Conservation (phyloP, 2,329 filamentous ascomycete species). For the Stagonosporopsis chrysanthemi region DNA sequence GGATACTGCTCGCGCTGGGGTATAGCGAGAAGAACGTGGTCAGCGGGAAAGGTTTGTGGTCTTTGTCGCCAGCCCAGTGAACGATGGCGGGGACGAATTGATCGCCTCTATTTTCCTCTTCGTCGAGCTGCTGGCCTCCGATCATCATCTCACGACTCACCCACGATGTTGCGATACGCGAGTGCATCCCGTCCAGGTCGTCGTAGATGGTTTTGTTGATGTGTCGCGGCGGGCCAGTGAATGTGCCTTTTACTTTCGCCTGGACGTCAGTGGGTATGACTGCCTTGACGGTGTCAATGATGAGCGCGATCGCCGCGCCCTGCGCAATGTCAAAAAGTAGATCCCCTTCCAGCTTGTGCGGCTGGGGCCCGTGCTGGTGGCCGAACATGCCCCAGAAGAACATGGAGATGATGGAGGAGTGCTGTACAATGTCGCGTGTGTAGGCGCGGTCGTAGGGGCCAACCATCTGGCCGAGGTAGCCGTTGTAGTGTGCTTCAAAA, state of each 20-base stretch:
- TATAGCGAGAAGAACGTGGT: conserved; percentile 26
- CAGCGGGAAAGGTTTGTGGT: conserved; percentile 37
- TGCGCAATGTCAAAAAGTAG: conserved; percentile 16
- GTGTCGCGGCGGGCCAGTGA: conserved; percentile 2
- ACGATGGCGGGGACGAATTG: conserved; percentile 55
- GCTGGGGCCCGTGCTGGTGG: conserved; percentile 13
- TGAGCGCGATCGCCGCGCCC: conserved; percentile 14
- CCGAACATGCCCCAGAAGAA: conserved; percentile 22
- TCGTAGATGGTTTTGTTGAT: conserved; percentile 21
- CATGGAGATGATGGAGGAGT: conserved; percentile 16
- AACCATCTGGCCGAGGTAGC: conserved; percentile 46
- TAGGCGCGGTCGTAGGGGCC: conserved; percentile 52
- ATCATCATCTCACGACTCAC: conserved; percentile 55
- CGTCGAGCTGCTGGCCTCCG: conserved; percentile 35
- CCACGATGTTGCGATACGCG: conserved; percentile 51
- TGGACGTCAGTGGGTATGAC: conserved; percentile 1
- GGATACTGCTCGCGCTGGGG: conserved; percentile 55
- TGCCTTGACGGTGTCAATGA: conserved; percentile 10
- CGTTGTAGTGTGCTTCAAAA: conserved; percentile 48
- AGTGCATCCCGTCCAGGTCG: conserved; percentile 36
- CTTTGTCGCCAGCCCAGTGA: conserved; percentile 55
- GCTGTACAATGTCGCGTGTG: conserved; percentile 44
- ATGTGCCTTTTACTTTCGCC: conserved; percentile 8
- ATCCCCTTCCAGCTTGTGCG: conserved; percentile 10
- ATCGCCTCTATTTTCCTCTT: conserved; percentile 28